Conservation (phyloP, 257 asterid genomes). For the Striga asiatica region DNA sequence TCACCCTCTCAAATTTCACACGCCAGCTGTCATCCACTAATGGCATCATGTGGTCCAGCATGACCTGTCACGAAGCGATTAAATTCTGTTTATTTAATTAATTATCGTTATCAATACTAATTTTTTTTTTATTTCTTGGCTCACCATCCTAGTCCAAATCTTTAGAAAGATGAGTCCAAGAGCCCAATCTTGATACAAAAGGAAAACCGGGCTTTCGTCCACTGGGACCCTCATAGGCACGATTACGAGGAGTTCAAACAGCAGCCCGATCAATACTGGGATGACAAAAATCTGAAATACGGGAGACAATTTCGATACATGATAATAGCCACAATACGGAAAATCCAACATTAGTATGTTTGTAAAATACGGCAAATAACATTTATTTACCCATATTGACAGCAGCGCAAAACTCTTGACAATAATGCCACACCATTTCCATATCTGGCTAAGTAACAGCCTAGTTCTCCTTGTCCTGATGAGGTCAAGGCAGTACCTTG, state of each 20-base stretch:
- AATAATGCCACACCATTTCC: constrained; percentile 88
- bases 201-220: constrained; percentile 96
- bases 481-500: constrained; percentile 65
- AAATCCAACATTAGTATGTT: neutral
- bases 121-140: constrained; percentile 4
- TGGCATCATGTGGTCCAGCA: constrained; percentile 94
- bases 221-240: constrained; percentile 98
- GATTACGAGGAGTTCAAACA: constrained; percentile 88
- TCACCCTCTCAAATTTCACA: constrained; percentile 79
- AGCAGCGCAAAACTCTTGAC: constrained; percentile 70
- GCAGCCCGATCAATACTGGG: constrained; percentile 85
- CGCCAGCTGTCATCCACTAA: constrained; percentile 93
- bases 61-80: constrained; percentile 76
- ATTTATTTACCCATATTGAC: constrained; percentile 83
- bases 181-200: constrained; percentile 97
- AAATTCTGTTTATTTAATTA: no score
- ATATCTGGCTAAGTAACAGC: constrained; percentile 53
- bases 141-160: constrained; percentile 98
- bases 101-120: no score
- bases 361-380: neutral
- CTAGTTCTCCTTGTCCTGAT: constrained; percentile 60
- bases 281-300: constrained; percentile 68
- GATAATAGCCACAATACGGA: neutral
- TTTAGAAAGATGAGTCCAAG: constrained; percentile 85
- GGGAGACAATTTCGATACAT: neutral